Evolutionary conservation across 1,284 basidiomycete genomes (phyloP).

Genomic region (Cystobasidiaceae sp.): DNA sequence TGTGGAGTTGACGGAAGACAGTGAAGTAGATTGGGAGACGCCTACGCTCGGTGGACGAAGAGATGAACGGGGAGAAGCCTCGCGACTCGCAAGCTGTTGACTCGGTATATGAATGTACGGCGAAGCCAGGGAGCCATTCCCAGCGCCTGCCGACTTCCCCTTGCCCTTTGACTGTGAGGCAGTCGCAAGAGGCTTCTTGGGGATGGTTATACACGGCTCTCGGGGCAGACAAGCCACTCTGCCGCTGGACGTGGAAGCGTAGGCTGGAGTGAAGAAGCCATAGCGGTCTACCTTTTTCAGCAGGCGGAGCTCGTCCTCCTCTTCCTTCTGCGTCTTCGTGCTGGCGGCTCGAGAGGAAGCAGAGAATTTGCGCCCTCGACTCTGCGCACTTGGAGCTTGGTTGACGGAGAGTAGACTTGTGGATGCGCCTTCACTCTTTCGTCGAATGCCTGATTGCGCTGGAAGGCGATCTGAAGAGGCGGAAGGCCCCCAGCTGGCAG

Average conservation of each 20-base stretch:
- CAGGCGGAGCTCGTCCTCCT: slow-evolving; percentile 16
- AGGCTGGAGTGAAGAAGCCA: slow-evolving; percentile 41
- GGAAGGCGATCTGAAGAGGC: slow-evolving; percentile 49
- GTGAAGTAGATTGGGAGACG: slow-evolving; percentile 12
- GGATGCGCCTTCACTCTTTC: slow-evolving; percentile 6
- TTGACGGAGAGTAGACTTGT: background rate
- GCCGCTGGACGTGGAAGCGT: slow-evolving; percentile 30
- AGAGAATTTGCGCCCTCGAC: background rate
- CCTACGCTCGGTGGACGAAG: background rate
- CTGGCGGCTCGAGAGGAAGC: background rate
- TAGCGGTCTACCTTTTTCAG: slow-evolving; percentile 31
- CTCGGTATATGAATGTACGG: background rate
- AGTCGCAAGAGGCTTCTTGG: background rate
- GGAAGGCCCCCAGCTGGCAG: slow-evolving; percentile 1
- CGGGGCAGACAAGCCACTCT: slow-evolving; percentile 32
- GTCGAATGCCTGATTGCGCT: background rate
- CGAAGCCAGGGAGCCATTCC: background rate
- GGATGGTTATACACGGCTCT: slow-evolving; percentile 29
- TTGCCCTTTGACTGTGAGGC: slow-evolving; percentile 4
- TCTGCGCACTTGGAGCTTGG: background rate
- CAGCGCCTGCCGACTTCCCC: background rate
- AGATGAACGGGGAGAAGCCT: background rate
- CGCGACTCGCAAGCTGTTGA: background rate
- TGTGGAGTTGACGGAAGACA: slow-evolving; percentile 38
- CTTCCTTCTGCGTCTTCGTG: slow-evolving; percentile 19